phyloP scores from a whole-genome alignment of 2,329 filamentous ascomycete genomes.

The Neonectria faginata region DNA sequence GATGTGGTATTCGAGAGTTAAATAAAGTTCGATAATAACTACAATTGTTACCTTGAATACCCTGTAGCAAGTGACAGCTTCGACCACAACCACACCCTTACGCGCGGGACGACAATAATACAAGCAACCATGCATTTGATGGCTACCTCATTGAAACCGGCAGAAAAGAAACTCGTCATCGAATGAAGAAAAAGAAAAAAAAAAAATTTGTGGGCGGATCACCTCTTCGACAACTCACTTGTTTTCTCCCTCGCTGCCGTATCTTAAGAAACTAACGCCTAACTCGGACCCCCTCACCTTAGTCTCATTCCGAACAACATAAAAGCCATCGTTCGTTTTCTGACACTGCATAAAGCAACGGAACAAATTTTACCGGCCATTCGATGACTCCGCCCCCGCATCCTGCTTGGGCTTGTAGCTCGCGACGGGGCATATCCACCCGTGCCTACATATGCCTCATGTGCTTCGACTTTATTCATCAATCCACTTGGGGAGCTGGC shows the following conservation, averaged over 20 bases:
- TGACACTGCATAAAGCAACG: background rate
- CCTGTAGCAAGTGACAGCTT: background rate
- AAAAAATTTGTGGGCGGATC: background rate
- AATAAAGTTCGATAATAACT: no score
- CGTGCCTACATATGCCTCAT: constrained; percentile 3
- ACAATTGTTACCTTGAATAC: background rate
- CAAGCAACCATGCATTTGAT: background rate
- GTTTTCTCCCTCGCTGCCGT: background rate
- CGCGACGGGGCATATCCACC: background rate
- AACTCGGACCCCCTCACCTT: background rate
- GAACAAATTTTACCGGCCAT: background rate
- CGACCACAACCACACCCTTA: background rate
- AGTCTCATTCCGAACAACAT: background rate
- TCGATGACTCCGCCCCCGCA: constrained; percentile 4
- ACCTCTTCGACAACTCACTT: background rate
- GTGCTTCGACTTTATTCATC: background rate
- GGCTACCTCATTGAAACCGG: background rate
- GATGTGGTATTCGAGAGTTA: background rate
- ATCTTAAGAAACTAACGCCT: no score
- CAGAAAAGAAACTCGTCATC: no score
- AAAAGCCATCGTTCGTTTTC: background rate
- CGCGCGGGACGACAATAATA: no score
- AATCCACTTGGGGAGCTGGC: constrained; percentile 18
- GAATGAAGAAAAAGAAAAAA: no score
- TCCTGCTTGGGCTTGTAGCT: background rate